Evolutionary conservation across 805 yeast genomes (phyloP), one percentile per base, ranked within the genome.

Genomic region (Lipomyces japonicus): DNA sequence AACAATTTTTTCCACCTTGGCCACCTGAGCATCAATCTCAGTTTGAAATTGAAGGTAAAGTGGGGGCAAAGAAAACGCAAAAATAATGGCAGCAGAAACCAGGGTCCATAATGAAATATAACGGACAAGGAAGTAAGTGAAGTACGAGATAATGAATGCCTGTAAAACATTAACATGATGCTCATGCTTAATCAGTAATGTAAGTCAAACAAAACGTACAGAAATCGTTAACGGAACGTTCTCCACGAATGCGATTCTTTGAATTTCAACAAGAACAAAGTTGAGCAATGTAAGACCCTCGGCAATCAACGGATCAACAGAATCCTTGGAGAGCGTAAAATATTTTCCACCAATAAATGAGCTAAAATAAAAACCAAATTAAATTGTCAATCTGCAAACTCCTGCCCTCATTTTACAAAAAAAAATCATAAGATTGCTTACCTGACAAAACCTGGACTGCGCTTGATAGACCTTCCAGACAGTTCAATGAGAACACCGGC

Each of bases 31-130:
- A 70, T 85, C 89, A 64, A 90, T 84, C 73, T 86, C 83, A 64
- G 75, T 75, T 76, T 87, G 82, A 78, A 85, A 81, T 60, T 76
- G 75, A 61, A 78, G 71, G 75, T 90, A 91, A 55, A 84, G 63
- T 25, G 77, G 78, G 51, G 97, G 97, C 39, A 78, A 72, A 39
- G 95, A 69, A 76, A 91, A 91, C 14, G 84, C 75, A 19, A 74
- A 64, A 42, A 86, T 68, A 42, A 82, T 80, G 39, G 79, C 67
- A 43, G 39, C 14, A n/a, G 47, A 32, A 4, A 32, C 19, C 4
- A 53, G 46, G 14, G 50, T 9, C 53, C 53, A 52, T n/a, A 54
- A 39, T 9, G 58, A 47, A 16, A 54, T 35, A 19, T n/a, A 30
- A 30, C 39, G 34, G 22, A 54, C 50, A 39, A 52, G 39, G 24